Base-by-base conservation (phyloP, 768 basidiomycete species). In the Lentinula boryana region DNA sequence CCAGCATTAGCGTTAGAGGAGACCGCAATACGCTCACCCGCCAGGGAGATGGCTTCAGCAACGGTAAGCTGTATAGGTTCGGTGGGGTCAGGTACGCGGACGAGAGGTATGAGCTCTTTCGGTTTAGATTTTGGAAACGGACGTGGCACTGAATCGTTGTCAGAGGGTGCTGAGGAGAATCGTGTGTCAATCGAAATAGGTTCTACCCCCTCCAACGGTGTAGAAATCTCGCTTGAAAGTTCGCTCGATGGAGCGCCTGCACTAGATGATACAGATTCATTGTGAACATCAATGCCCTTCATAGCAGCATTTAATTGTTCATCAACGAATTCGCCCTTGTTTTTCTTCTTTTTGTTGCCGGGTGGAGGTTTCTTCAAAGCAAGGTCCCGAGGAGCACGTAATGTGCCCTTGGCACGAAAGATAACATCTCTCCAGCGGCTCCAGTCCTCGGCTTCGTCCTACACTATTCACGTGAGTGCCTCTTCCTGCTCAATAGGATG, bases 401-500 rank as follows among this genome's bases (percentile, higher is more conserved):
- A 72, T 33, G 78, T 75, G 5, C 82, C 86, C 71, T 89, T 92
- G 5, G 86, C 87, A 4, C 85, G 84, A 70, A 93, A 93, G 12
- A 93, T 80, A 35, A 91, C 85, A 68, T 95, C 93, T 18, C 91
- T 80, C 90, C 90, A 92, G 48, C 93, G 84, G 61, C 90, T 84
- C 89, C 88, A 93, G 66, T 95, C 92, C 68, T 95, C 93, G 60
- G 85, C 82, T 73, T 91, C 88, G 67, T 95, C 93, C 88, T 91
- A 61, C 12, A 43, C 65, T 40, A 23, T 18, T 52, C 12, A 41
- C 21, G 8, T 44, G 32, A 36, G 4, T 10, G 53, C 32, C 36
- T 27, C 6, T 35, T 41, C 48, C 56, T 27, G 21, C 21, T 48
- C 33, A 13, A 46, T 51, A n/a, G 21, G 18, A 33, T 6, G 2